A percentile compares a stretch with the other conserved stretches of the same genome.
phyloP scores from a whole-genome alignment of 495 filamentous ascomycete genomes.

The Penicillium bialowiezense region DNA sequence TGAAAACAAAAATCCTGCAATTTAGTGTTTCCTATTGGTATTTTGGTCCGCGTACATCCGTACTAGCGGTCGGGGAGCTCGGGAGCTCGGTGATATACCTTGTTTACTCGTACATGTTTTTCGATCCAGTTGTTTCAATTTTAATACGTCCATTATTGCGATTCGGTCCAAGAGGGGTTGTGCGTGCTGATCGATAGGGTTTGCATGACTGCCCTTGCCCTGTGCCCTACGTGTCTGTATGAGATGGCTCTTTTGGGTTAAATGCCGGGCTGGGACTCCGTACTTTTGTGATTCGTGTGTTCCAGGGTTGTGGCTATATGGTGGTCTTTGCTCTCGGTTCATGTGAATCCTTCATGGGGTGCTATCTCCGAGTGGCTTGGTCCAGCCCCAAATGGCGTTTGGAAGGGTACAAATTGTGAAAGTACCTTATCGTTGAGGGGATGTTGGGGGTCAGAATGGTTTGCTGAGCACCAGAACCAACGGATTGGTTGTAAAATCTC shows the following conservation, averaged over 20 bases:
- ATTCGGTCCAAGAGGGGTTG: no score
- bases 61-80: conserved; percentile 6
- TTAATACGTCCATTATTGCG: background rate
- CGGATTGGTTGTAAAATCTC: no score
- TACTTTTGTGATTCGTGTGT: conserved; percentile 3
- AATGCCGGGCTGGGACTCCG: background rate
- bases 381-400: background rate
- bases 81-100: no score
- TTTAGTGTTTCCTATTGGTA: background rate
- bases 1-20: conserved; percentile 12
- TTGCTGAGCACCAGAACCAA: no score
- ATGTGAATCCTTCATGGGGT: background rate
- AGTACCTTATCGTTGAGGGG: background rate
- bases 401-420: background rate
- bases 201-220: conserved; percentile 26
- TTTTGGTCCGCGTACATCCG: conserved; percentile 4
- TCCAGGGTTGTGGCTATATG: background rate
- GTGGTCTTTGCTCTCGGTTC: background rate
- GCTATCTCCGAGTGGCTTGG: conserved; percentile 1
- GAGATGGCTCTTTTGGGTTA: background rate
- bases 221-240: conserved; percentile 18
- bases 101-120: background rate
- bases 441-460: background rate
- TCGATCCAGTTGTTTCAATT: no score
- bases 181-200: conserved; percentile 25